phyloP scores from a whole-genome alignment of 768 basidiomycete species.

The Tylopilus felleus region DNA sequence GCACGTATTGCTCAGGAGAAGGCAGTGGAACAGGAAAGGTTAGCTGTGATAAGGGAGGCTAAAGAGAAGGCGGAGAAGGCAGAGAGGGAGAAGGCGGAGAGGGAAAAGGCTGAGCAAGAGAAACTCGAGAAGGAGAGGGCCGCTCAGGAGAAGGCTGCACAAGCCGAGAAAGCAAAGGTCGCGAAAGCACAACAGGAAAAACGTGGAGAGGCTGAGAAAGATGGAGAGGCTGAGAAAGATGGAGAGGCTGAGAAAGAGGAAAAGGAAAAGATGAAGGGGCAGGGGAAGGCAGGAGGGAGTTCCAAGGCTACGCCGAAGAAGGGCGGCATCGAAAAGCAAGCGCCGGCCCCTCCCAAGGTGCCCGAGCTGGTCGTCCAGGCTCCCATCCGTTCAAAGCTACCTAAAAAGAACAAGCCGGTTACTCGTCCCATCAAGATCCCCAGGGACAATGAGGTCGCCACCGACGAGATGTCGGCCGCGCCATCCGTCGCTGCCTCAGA shows the following conservation, averaged over 20 bases:
- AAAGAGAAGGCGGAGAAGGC: slow-evolving; percentile 37
- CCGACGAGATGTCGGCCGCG: slow-evolving; percentile 41
- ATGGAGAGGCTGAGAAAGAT: slow-evolving; percentile 30
- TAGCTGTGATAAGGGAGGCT: slow-evolving; percentile 36
- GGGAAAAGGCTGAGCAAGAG: slow-evolving; percentile 38
- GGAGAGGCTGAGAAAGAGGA: slow-evolving; percentile 31
- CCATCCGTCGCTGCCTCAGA: slow-evolving; percentile 51
- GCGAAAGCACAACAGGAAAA: slow-evolving; percentile 34
- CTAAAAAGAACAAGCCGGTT: slow-evolving; percentile 75
- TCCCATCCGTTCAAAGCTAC: slow-evolving; percentile 76
- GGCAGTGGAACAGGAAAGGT: slow-evolving; percentile 50
- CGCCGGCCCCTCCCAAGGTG: slow-evolving; percentile 13
- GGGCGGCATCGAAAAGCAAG: slow-evolving; percentile 17
- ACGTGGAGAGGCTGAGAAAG: slow-evolving; percentile 27
- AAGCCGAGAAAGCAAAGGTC: slow-evolving; percentile 36
- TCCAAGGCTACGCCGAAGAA: slow-evolving; percentile 25
- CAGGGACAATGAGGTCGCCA: slow-evolving; percentile 52
- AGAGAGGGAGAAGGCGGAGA: slow-evolving; percentile 34
- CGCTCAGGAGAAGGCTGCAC: slow-evolving; percentile 31
- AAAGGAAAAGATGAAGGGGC: slow-evolving; percentile 29
- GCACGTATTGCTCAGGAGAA: slow-evolving; percentile 53
- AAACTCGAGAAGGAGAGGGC: slow-evolving; percentile 37
- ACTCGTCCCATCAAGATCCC: slow-evolving; percentile 55
- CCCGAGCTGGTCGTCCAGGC: slow-evolving; percentile 51
- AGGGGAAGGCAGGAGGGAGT: slow-evolving; percentile 22